A percentile compares a stretch with the other conserved stretches of the same genome.
Evolutionary conservation across 352 stramenopile genomes (phyloP).

Genomic region (Phytophthora chlamydospora): DNA sequence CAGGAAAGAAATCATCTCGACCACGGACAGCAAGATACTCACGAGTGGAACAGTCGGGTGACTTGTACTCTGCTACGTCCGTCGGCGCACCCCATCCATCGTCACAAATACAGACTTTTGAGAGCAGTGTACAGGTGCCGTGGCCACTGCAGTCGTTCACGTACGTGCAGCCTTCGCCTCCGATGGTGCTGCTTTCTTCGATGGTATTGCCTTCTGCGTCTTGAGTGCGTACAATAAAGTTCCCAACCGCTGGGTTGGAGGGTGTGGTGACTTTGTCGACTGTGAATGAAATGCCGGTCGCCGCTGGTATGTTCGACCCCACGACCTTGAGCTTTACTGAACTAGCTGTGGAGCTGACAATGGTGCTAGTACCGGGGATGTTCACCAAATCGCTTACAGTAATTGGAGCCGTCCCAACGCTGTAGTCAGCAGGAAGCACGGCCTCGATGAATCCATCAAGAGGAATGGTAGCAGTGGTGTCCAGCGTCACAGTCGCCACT

Average conservation of each 20-base stretch:
- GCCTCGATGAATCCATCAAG: slow-evolving; percentile 50
- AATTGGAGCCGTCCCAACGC: slow-evolving; percentile 29
- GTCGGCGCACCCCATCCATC: slow-evolving; percentile 59
- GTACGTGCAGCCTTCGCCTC: slow-evolving; percentile 65
- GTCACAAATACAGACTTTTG: slow-evolving; percentile 68
- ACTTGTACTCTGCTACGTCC: slow-evolving; percentile 77
- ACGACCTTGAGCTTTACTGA: slow-evolving; percentile 45
- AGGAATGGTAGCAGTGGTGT: slow-evolving; percentile 46
- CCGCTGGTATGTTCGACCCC: slow-evolving; percentile 35
- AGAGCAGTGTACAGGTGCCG: slow-evolving; percentile 75
- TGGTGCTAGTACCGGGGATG: slow-evolving; percentile 43
- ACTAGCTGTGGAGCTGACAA: slow-evolving; percentile 30
- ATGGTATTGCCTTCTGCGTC: slow-evolving; percentile 51
- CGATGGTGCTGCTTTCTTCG: slow-evolving; percentile 57
- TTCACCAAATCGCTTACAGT: slow-evolving; percentile 36
- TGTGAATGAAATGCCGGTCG: slow-evolving; percentile 39
- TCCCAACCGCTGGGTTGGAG: slow-evolving; percentile 40
- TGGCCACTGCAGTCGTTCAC: slow-evolving; percentile 88
- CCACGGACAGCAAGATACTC: slow-evolving; percentile 16
- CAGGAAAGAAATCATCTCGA: background rate
- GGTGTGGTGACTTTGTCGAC: slow-evolving; percentile 63
- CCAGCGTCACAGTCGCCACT: slow-evolving; percentile 45
- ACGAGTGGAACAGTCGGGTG: slow-evolving; percentile 83
- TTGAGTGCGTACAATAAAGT: slow-evolving; percentile 59
- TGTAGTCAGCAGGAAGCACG: slow-evolving; percentile 55